Base-by-base conservation (phyloP, 768 basidiomycete species). In the Clathrus columnatus region DNA sequence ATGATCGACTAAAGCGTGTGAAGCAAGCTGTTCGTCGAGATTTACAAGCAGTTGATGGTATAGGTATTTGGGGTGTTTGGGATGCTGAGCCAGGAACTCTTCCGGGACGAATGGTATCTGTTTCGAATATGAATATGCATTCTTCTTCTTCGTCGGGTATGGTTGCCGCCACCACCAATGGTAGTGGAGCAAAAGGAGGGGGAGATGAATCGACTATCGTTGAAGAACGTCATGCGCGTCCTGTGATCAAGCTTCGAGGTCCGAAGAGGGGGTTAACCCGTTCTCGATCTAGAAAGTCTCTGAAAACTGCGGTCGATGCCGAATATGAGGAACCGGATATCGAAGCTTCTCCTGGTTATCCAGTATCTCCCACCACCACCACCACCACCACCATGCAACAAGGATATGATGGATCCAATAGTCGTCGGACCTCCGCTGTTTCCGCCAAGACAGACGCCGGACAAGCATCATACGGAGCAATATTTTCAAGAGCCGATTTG, bases 1-100 rank as follows among this genome's bases (percentile, higher is more conserved):
- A 92, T 64, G 84, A 82, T 58, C 84, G 79, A 60, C 73, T 93
- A 54, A 68, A 69, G 45, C 78, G 80, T 46, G 75, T 91, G 49
- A 91, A 91, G 73, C 70, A 75, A 51, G 85, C 84, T 24, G 79
- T 92, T n/a, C 80, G 80, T 46, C 76, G 70, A 50, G 87, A 84
- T 55, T 71, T 92, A 36, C 71, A 72, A 50, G 77, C 79, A 51
- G 70, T 57, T 28, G 64, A 64, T 41, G 63, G 58, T 44, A 60
- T 68, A 43, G 36, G 41, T 18, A 51, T 36, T 7, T 48, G 41
- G 23, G 64, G 66, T 26, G 57, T 62, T 23, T 55, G 30, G 24
- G 36, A 36, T 11, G 54, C 45, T 16, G 46, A 47, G 21, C 48
- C 45, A 47, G 54, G 48, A 30, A 47, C 54, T 2, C 24, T 47